Evolutionary conservation across 129 eudicot species (phyloP), one percentile per base, ranked within the genome.

Genomic region (Pulicaria dysenterica): DNA sequence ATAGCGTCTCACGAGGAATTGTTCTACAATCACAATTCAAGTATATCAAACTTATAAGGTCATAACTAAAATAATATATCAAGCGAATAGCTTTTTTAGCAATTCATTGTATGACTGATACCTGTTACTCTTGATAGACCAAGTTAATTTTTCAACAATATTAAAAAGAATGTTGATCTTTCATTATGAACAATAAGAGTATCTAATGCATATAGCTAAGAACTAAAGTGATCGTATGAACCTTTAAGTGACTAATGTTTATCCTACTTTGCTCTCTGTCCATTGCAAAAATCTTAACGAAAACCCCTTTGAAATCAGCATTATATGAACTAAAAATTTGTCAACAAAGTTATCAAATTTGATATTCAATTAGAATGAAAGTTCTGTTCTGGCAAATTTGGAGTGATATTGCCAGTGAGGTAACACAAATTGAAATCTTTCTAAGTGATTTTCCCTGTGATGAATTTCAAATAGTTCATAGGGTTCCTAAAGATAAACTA

Each of bases 1-100:
- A 87, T 70, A 85, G 77, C 82, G 76, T 73, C 80, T 60, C 85
- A 76, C 56, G 61, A 59, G 94, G 87, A 80, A 70, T 72, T 43
- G 81, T 70, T 79, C 96, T 90, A 83, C 82, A 85, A 59, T 65
- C 74, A 82, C 69, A 81, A 57, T 58, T 76, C 8, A 76, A 46
- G 58, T 8, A 67, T 38, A 6, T 46, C 66, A 58, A 4, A 4
- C 48, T 34, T 43, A 47, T 36, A n/a, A 19, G 1, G 9, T 61
- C 43, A 54, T 6, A 68, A n/a, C 16, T 37, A 42, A 63, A 15
- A 44, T n/a, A 71, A 4, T n/a, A n/a, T n/a, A n/a, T 15, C 4
- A 72, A 58, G 31, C 67, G 43, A 72, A 14, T 7, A 37, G 24
- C 39, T 55, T n/a, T n/a, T 24, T 24, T 24, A n/a, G 36, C 34